These are phyloP conservation scores for Chalaropsis thielavioides DNA, from an alignment of 2,329 filamentous ascomycete genomes.

Conservation along the genomic window DNA sequence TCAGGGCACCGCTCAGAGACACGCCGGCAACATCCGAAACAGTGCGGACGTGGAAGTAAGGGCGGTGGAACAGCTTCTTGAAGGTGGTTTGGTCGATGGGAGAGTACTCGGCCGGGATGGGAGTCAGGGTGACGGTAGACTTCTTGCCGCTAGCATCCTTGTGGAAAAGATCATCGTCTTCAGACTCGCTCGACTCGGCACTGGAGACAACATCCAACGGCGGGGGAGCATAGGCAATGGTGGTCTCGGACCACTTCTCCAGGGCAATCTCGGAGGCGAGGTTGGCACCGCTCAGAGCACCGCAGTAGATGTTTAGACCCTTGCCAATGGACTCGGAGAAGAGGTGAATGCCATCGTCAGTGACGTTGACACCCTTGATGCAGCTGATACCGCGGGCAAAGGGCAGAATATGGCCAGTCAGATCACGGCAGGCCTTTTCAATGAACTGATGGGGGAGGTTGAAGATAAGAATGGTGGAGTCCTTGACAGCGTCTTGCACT, in stretches of 20 bases:
- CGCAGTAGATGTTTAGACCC: slow-evolving; percentile 87
- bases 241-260: slow-evolving; percentile 96
- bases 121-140: slow-evolving; percentile 55
- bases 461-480: slow-evolving; percentile 83
- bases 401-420: slow-evolving; percentile 78
- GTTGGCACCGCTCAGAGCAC: slow-evolving; percentile 88
- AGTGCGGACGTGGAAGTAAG: slow-evolving; percentile 94
- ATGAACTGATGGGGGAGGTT: slow-evolving; percentile 97
- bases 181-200: slow-evolving; percentile 30
- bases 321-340: slow-evolving; percentile 93
- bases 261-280: slow-evolving; percentile 88
- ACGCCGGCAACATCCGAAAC: slow-evolving; percentile 93
- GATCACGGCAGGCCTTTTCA: slow-evolving; percentile 64
- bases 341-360: slow-evolving; percentile 68
- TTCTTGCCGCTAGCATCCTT: slow-evolving; percentile 53
- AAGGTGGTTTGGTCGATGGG: slow-evolving; percentile 74
- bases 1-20: slow-evolving; percentile 83
- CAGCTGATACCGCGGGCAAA: slow-evolving; percentile 90
- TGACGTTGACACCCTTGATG: slow-evolving; percentile 94
- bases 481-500: slow-evolving; percentile 62
- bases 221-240: slow-evolving; percentile 88
- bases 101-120: slow-evolving; percentile 69
- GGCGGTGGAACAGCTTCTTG: slow-evolving; percentile 78
- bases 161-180: slow-evolving; percentile 46
- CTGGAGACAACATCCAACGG: slow-evolving; percentile 69